These are phyloP conservation scores for Tricholoma hemisulphureum DNA, from an alignment of 768 basidiomycete species.

Conservation along the genomic window DNA sequence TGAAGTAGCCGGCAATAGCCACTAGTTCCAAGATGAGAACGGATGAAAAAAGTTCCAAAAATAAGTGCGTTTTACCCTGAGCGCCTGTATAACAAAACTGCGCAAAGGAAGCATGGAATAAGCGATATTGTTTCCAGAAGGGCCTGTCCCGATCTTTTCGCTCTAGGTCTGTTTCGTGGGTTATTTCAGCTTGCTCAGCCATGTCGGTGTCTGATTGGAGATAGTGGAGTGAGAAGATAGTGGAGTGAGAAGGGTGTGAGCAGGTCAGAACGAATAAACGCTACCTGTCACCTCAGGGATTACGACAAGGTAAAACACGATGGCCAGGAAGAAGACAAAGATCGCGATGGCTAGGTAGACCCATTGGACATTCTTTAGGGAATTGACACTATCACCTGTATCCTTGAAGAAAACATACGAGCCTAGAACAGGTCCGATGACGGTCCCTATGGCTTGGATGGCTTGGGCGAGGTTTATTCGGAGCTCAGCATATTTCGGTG, in stretches of 20 bases:
- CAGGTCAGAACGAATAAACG: background rate
- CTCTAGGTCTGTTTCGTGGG: constrained; percentile 26
- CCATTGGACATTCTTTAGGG: constrained; percentile 35
- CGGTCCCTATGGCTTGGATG: constrained; percentile 32
- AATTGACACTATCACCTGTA: constrained; percentile 28
- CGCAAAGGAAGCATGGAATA: constrained; percentile 33
- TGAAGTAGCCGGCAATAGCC: constrained; percentile 32
- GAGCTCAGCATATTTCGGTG: constrained; percentile 32
- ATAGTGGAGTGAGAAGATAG: background rate
- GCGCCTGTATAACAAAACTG: constrained; percentile 34
- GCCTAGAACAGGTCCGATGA: constrained; percentile 33
- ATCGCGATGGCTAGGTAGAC: constrained; percentile 33
- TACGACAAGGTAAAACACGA: constrained; percentile 32
- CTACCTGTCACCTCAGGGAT: constrained; percentile 36
- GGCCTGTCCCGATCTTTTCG: constrained; percentile 24
- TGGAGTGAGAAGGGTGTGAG: too few species aligned
- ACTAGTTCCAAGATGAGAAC: constrained; percentile 14
- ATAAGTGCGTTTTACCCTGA: constrained; percentile 22
- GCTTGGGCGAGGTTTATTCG: constrained; percentile 36
- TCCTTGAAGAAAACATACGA: constrained; percentile 35
- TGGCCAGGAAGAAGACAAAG: constrained; percentile 32
- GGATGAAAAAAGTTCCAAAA: background rate
- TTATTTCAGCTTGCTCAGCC: constrained; percentile 33
- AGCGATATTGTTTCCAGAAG: constrained; percentile 28
- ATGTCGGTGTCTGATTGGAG: constrained; percentile 32